Percentiles rank a stretch among this genome's conserved stretches.
Conservation (phyloP, 805 yeast species). For the Candida quercuum region DNA sequence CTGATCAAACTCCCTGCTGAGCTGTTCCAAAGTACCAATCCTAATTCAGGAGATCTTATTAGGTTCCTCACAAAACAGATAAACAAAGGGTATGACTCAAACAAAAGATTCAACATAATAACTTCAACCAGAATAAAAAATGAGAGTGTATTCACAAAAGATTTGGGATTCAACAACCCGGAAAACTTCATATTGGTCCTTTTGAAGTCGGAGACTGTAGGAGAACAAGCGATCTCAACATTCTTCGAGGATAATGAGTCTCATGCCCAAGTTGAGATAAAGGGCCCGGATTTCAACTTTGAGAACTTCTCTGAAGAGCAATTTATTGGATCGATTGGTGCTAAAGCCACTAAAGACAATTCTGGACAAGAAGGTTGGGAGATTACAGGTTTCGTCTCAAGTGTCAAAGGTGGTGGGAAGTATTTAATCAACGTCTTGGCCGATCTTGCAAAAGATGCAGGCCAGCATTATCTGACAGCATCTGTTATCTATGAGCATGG, state of each 20-base stretch:
- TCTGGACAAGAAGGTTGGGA: conserved; percentile 8
- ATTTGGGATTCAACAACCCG: conserved; percentile 14
- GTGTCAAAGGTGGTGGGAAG: conserved; percentile 15
- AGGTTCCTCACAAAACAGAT: conserved; percentile 11
- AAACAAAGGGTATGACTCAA: conserved; percentile 15
- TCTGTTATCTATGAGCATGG: conserved; percentile 19
- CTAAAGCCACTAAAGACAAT: conserved; percentile 1
- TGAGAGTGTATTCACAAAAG: conserved; percentile 9
- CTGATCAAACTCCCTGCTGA: neutral
- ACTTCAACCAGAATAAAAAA: conserved; percentile 16
- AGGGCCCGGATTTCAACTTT: conserved; percentile 3
- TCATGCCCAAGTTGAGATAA: neutral
- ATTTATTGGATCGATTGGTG: conserved; percentile 16
- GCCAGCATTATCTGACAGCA: conserved; percentile 5
- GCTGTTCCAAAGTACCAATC: neutral
- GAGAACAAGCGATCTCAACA: neutral
- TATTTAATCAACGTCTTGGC: conserved; percentile 7
- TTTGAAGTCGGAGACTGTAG: neutral
- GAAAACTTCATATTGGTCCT: conserved; percentile 14
- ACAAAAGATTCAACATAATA: conserved; percentile 13
- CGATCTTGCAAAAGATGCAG: conserved; percentile 1
- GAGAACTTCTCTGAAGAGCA: conserved; percentile 1
- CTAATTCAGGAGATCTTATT: conserved; percentile 5
- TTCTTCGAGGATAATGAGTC: neutral
- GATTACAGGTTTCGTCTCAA: conserved; percentile 18